Evolutionary conservation across 805 yeast genomes (phyloP), one percentile per base, ranked within the genome.

Genomic region (Saturnispora serradocipensis): DNA sequence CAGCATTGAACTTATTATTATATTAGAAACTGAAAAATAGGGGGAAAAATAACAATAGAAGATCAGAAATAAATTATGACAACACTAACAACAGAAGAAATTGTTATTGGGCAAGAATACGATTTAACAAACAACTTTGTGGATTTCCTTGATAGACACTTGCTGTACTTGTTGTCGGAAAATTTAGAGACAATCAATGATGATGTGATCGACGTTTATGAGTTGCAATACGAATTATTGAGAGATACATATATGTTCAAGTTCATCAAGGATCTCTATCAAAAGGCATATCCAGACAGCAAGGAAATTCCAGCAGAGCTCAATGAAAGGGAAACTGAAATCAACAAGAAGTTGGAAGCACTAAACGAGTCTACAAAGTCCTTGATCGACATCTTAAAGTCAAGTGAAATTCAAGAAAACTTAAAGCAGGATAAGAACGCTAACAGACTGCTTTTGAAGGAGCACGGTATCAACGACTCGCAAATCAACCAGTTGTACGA

Each of bases 71-170:
- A 6, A 25, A 24, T 32, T 34, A 15, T 20, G 27, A 45, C 40
- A 38, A 10, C 40, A 25, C 40, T 57, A 25, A 51, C 54, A 4
- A 40, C 30, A 22, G 47, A 50, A 44, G 55, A 74, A 57, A 59
- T 71, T 42, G 73, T 62, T 45, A 61, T 72, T 50, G 78, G 78
- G 24, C 70, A 72, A 55, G 62, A 74, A 56, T 76, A 75, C 63
- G 85, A 81, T 58, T 65, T 81, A 61, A 76, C 84, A 9, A 68
- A 69, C 48, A 74, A 75, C 63, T 64, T 82, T 54, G 67, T 77
- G 55, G 80, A 80, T 43, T 82, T 78, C 59, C 66, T 82, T 59
- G 88, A 82, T 66, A 73, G 85, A 55, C 84, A 80, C 59, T 66
- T 82, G 62, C 69, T 75, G 52, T 78, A 74, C 55, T 80, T 61